Evolutionary conservation across 345 rosid species (phyloP).

Genomic region (Anastatica hierochuntica): DNA sequence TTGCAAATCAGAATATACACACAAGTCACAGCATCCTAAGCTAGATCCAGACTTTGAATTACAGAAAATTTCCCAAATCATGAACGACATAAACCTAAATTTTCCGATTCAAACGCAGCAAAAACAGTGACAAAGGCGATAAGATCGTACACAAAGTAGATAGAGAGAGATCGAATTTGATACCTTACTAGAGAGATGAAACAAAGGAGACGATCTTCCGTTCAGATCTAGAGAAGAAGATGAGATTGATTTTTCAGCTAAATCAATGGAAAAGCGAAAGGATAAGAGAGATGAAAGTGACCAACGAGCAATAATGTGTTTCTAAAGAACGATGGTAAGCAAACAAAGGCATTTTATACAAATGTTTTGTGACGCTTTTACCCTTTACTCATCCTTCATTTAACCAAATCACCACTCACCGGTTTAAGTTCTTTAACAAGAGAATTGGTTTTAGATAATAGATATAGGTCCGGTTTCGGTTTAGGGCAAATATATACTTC

Average conservation of each 20-base stretch:
- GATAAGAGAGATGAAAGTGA: slow-evolving; percentile 23
- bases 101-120: too few relatives aligned
- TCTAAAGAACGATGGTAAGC: neutral
- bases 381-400: neutral
- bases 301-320: slow-evolving; percentile 18
- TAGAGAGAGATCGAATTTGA: neutral
- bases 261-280: slow-evolving; percentile 17
- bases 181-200: too few relatives aligned
- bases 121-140: neutral
- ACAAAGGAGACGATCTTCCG: neutral
- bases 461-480: too few relatives aligned
- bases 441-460: too few relatives aligned
- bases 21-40: slow-evolving; percentile 2
- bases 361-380: slow-evolving; percentile 17
- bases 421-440: neutral
- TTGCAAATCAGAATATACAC: too few relatives aligned
- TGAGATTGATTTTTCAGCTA: neutral
- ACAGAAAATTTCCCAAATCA: too few relatives aligned
- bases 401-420: slow-evolving; percentile 10
- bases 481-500: too few relatives aligned
- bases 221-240: slow-evolving; percentile 20
- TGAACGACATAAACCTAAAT: too few relatives aligned
- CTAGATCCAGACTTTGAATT: neutral
- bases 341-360: slow-evolving; percentile 19
- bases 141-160: neutral